Conservation (phyloP, 2,329 filamentous ascomycete genomes). For the Curvularia hawaiiensis region DNA sequence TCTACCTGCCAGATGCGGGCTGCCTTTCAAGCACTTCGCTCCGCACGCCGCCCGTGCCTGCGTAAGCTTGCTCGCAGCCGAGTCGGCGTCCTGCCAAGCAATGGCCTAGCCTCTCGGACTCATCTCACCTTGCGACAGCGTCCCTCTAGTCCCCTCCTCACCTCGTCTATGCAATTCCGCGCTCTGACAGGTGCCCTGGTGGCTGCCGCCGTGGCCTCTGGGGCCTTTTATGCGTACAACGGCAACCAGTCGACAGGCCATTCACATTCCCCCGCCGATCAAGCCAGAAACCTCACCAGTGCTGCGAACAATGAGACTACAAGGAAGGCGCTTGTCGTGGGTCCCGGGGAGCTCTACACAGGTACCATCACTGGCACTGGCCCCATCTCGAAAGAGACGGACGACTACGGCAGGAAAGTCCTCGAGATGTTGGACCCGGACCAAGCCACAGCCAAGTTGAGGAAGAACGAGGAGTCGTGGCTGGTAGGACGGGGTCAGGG, state of each 20-base stretch:
- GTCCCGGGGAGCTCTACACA: constrained; percentile 88
- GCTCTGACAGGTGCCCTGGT: constrained; percentile 69
- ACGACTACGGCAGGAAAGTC: constrained; percentile 82
- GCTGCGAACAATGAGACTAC: constrained; percentile 56
- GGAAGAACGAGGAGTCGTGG: constrained; percentile 90
- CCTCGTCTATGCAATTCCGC: constrained; percentile 77
- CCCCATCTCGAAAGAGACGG: constrained; percentile 85
- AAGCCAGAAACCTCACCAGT: constrained; percentile 43
- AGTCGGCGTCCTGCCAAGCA: constrained; percentile 42
- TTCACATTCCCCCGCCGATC: constrained; percentile 25
- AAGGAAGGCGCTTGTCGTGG: constrained; percentile 77
- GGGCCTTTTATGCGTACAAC: constrained; percentile 76
- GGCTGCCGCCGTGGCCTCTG: constrained; percentile 72
- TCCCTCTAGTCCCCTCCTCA: constrained; percentile 55
- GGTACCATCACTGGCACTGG: constrained; percentile 83
- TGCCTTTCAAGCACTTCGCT: constrained; percentile 70
- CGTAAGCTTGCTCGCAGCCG: constrained; percentile 63
- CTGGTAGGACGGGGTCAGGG: constrained; percentile 86
- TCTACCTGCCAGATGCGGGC: constrained; percentile 66
- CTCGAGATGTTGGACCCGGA: constrained; percentile 97
- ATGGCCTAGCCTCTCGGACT: constrained; percentile 56
- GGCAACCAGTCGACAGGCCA: constrained; percentile 39
- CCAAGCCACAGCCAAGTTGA: constrained; percentile 87
- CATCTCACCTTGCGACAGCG: constrained; percentile 48
- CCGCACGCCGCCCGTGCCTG: constrained; percentile 67